Evolutionary conservation across 768 basidiomycete genomes (phyloP).

Genomic region (Macrolepiota fuliginosa): DNA sequence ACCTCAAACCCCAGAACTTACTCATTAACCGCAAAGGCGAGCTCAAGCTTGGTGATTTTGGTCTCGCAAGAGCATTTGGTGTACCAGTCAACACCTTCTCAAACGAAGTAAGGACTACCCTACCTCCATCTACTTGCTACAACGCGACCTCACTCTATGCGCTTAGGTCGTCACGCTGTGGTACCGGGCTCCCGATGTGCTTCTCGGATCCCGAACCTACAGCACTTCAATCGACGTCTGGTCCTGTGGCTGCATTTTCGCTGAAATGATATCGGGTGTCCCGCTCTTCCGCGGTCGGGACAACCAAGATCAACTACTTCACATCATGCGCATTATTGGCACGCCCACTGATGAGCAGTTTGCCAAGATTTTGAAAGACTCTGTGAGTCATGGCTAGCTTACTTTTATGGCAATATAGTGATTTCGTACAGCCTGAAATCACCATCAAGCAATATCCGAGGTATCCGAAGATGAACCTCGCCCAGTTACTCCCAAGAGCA

Average conservation of each 20-base stretch:
- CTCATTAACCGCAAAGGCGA: constrained; percentile 97
- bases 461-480: constrained; percentile 81
- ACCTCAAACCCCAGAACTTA: constrained; percentile 97
- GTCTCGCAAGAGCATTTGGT: constrained; percentile 94
- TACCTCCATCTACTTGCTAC: not conserved
- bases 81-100: constrained; percentile 99
- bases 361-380: constrained; percentile 86
- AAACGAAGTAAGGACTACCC: constrained; percentile 69
- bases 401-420: not conserved
- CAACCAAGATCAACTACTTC: constrained; percentile 95
- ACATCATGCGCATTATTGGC: constrained; percentile 96
- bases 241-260: constrained; percentile 99
- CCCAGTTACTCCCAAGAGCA: constrained; percentile 82
- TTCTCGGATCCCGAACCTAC: constrained; percentile 95
- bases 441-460: constrained; percentile 82
- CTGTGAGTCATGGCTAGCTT: constrained; percentile 46
- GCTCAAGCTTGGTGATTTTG: constrained; percentile 97
- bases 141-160: constrained; percentile 5
- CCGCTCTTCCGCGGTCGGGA: constrained; percentile 96
- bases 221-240: constrained; percentile 98
- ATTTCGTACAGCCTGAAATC: constrained; percentile 67
- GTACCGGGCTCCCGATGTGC: constrained; percentile 98
- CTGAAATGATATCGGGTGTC: constrained; percentile 98
- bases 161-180: constrained; percentile 91
- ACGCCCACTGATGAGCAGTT: constrained; percentile 89